Evolutionary conservation across 805 yeast species (phyloP).

Genomic region (Saturnispora zaruensis): DNA sequence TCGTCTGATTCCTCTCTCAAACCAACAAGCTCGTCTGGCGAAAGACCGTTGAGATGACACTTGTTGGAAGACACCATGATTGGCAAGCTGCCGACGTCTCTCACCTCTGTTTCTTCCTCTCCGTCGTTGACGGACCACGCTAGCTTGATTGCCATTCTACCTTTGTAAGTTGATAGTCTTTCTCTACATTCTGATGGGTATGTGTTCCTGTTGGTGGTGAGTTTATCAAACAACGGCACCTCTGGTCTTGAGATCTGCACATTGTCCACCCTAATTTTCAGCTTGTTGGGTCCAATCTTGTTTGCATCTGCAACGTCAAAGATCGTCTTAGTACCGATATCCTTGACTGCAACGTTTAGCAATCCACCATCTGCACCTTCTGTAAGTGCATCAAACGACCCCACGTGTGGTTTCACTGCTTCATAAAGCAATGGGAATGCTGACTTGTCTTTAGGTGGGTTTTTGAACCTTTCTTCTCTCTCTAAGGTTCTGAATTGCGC

Average conservation of each 20-base stretch:
- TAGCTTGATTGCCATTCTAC: slow-evolving; percentile 68
- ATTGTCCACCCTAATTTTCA: slow-evolving; percentile 75
- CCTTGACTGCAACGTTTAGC: slow-evolving; percentile 75
- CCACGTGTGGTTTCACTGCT: slow-evolving; percentile 92
- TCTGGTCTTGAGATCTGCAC: slow-evolving; percentile 83
- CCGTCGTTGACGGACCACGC: slow-evolving; percentile 86
- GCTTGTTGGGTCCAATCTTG: slow-evolving; percentile 70
- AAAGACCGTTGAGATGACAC: slow-evolving; percentile 78
- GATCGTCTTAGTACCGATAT: slow-evolving; percentile 77
- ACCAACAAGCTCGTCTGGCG: slow-evolving; percentile 74
- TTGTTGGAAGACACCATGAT: slow-evolving; percentile 85
- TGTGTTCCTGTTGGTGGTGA: slow-evolving; percentile 67
- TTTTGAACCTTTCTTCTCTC: slow-evolving; percentile 73
- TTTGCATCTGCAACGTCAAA: slow-evolving; percentile 69
- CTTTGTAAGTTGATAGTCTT: slow-evolving; percentile 73
- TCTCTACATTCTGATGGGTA: slow-evolving; percentile 88
- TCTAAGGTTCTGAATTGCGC: slow-evolving; percentile 76
- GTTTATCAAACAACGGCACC: slow-evolving; percentile 60
- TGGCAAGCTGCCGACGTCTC: slow-evolving; percentile 90
- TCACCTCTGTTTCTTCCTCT: slow-evolving; percentile 65
- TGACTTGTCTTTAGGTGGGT: slow-evolving; percentile 83
- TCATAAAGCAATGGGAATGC: slow-evolving; percentile 76
- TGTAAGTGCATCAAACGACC: slow-evolving; percentile 90
- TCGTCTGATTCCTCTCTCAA: slow-evolving; percentile 90
- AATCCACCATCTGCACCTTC: slow-evolving; percentile 84